Evolutionary conservation across 495 filamentous ascomycete genomes (phyloP).

Genomic region (Trichoderma reesei): DNA sequence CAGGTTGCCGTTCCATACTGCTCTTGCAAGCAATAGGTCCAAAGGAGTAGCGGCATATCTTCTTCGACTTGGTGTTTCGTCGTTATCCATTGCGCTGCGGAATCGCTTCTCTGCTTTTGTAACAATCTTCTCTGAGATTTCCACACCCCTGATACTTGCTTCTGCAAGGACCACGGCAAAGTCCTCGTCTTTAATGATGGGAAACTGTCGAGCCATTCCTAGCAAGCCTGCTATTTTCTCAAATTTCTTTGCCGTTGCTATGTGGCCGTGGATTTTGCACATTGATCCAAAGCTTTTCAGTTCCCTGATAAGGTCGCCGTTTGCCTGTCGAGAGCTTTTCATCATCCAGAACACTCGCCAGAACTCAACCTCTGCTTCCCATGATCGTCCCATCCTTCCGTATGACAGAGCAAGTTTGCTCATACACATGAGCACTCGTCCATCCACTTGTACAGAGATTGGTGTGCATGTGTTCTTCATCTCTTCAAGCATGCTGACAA

Average conservation of each 20-base stretch:
- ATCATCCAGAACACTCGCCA: background rate
- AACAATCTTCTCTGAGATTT: too few relatives aligned
- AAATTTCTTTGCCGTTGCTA: background rate
- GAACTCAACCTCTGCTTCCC: background rate
- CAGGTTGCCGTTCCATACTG: background rate
- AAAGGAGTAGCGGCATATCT: background rate
- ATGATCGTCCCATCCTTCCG: background rate
- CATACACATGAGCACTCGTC: background rate
- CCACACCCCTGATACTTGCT: too few relatives aligned
- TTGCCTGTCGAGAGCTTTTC: background rate
- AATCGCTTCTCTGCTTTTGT: too few relatives aligned
- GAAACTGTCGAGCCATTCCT: background rate
- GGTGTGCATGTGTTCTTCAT: background rate
- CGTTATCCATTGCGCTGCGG: background rate
- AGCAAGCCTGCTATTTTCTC: background rate
- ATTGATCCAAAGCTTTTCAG: background rate
- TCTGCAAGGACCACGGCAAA: too few relatives aligned
- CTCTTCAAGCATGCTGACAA: background rate
- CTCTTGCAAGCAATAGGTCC: background rate
- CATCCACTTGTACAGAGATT: background rate
- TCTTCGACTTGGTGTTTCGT: background rate
- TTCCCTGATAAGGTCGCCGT: background rate
- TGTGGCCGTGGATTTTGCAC: background rate
- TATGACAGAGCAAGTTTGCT: background rate
- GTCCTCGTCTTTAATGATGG: background rate